Conservation (phyloP, 2,329 filamentous ascomycete species). For the Fusarium albosuccineum region DNA sequence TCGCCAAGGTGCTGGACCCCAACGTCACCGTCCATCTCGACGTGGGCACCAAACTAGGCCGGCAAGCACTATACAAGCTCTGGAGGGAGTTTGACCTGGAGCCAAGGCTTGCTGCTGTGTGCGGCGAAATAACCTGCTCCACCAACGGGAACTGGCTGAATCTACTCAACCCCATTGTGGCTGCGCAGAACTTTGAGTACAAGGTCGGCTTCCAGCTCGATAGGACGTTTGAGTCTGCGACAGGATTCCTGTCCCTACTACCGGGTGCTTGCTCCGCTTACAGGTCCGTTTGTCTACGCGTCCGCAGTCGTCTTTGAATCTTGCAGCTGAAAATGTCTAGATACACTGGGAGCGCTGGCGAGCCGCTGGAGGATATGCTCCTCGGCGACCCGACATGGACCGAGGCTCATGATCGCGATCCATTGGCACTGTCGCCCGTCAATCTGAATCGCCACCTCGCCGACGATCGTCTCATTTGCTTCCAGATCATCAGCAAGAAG, state of each 20-base stretch:
- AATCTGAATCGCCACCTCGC: constrained; percentile 11
- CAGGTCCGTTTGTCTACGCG: neutral
- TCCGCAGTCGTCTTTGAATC: neutral
- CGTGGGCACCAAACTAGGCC: neutral
- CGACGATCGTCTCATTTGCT: constrained; percentile 11
- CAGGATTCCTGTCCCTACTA: neutral
- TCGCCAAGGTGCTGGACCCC: neutral
- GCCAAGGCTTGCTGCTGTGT: neutral
- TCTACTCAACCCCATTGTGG: constrained; percentile 2
- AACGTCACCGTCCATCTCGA: constrained; percentile 6
- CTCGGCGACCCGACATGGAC: constrained; percentile 17
- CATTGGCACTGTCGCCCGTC: too few relatives aligned
- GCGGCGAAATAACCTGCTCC: neutral
- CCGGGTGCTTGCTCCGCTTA: neutral
- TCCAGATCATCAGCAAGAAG: constrained; percentile 9
- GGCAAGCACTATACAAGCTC: neutral
- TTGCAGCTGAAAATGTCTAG: neutral
- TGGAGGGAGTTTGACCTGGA: constrained; percentile 10
- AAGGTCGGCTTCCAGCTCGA: constrained; percentile 13
- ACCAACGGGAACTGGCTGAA: neutral
- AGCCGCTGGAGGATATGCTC: constrained; percentile 8
- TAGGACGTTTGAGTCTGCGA: constrained; percentile 7
- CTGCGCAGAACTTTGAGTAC: constrained; percentile 12
- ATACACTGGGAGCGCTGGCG: neutral
- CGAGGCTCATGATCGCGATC: neutral